Conservation (phyloP, 2,329 filamentous ascomycete species). For the Pezicula carpinea region DNA sequence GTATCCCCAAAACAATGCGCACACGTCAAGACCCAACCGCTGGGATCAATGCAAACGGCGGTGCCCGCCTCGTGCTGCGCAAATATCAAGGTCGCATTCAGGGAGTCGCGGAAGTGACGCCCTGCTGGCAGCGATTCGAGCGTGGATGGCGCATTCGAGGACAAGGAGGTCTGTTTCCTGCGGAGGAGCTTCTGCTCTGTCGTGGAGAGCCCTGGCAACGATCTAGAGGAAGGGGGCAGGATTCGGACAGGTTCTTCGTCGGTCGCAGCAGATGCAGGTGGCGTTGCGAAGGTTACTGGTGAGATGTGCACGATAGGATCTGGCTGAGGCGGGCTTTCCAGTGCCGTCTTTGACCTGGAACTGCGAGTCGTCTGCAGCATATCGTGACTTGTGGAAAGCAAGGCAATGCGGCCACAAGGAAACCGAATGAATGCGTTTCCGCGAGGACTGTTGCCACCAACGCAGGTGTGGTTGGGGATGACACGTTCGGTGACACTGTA, state of each 20-base stretch:
- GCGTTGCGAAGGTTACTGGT: too few species aligned
- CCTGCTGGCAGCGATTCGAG: neutral
- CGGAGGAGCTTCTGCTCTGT: neutral
- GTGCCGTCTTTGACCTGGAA: too few species aligned
- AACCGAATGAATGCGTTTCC: too few species aligned
- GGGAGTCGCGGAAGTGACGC: neutral
- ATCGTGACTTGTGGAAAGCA: too few species aligned
- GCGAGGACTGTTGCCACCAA: constrained; percentile 27
- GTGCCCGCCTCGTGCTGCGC: constrained; percentile 45
- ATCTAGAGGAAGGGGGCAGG: neutral
- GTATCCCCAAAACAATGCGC: constrained; percentile 45
- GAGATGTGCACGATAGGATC: too few species aligned
- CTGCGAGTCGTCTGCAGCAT: too few species aligned
- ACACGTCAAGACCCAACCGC: constrained; percentile 44
- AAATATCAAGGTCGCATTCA: constrained; percentile 38
- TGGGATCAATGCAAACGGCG: constrained; percentile 41
- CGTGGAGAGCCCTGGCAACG: neutral
- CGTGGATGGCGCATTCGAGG: neutral
- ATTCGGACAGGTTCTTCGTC: too few species aligned
- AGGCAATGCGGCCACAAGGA: too few species aligned
- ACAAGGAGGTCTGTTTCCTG: neutral
- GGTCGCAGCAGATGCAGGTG: too few species aligned
- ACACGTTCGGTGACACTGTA: too few species aligned
- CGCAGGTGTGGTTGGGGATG: too few species aligned
- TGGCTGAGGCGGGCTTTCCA: too few species aligned